These are phyloP conservation scores for Anisodus tanguticus DNA, from an alignment of 257 asterid species.

Conservation along the genomic window DNA sequence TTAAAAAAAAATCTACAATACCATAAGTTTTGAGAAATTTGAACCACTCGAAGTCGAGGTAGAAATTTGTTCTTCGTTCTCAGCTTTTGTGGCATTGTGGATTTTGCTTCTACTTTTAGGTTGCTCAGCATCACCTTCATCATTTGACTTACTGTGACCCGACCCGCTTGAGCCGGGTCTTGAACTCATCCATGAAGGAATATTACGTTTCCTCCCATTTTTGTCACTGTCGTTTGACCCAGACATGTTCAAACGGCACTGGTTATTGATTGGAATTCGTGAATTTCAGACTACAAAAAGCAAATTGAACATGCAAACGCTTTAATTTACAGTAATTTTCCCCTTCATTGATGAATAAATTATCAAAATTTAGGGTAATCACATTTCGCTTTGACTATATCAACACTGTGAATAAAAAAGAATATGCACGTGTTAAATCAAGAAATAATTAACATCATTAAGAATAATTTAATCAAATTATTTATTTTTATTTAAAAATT, in stretches of 20 bases:
- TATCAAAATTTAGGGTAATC: too few species aligned
- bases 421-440: too few species aligned
- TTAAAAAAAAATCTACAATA: conserved; percentile 25
- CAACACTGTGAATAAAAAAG: too few species aligned
- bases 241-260: conserved; percentile 42
- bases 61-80: conserved; percentile 34
- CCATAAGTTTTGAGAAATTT: conserved; percentile 69
- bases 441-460: too few species aligned
- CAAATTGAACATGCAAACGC: neutral
- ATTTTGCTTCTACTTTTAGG: conserved; percentile 33
- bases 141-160: neutral
- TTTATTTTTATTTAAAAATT: too few species aligned
- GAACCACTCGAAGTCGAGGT: conserved; percentile 42
- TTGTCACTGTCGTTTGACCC: conserved; percentile 14
- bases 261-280: conserved; percentile 27
- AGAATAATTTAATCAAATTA: too few species aligned
- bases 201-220: conserved; percentile 60
- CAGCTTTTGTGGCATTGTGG: conserved; percentile 28
- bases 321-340: neutral
- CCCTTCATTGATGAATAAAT: neutral
- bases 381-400: too few species aligned
- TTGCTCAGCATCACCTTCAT: conserved; percentile 32
- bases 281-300: neutral
- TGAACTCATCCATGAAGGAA: conserved; percentile 93
- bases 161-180: conserved; percentile 45